phyloP scores from a whole-genome alignment of 495 filamentous ascomycete genomes.

The Sporormia fimetaria region DNA sequence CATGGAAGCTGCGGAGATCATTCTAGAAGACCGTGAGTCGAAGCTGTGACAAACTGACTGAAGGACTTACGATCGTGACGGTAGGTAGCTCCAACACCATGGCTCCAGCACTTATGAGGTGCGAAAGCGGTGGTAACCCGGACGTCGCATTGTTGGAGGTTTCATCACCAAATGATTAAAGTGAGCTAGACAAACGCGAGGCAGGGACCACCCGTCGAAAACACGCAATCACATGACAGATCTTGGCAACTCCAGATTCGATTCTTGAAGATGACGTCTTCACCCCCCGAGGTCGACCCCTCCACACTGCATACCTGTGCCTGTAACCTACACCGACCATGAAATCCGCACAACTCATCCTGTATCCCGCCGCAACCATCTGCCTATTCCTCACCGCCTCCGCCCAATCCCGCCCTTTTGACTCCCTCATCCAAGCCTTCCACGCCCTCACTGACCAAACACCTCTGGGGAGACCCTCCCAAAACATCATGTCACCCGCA shows the following conservation, averaged over 20 bases:
- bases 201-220: background rate
- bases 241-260: constrained; percentile 9
- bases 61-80: constrained; percentile 14
- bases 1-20: constrained; percentile 62
- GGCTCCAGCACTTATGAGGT: too few relatives aligned
- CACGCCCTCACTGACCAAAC: constrained; percentile 9
- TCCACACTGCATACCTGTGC: too few relatives aligned
- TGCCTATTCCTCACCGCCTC: constrained; percentile 12
- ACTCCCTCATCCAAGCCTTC: constrained; percentile 9
- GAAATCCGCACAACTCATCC: constrained; percentile 14
- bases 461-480: constrained; percentile 8
- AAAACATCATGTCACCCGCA: constrained; percentile 34
- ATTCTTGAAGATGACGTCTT: constrained; percentile 21
- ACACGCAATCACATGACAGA: constrained; percentile 13
- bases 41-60: background rate
- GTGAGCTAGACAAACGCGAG: background rate
- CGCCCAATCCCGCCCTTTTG: constrained; percentile 18
- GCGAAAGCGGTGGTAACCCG: too few relatives aligned
- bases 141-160: too few relatives aligned
- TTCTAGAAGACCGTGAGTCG: constrained; percentile 40
- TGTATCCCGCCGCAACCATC: constrained; percentile 12
- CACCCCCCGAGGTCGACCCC: constrained; percentile 15
- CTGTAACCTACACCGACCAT: constrained; percentile 13
- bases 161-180: background rate
- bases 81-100: constrained; percentile 15